Percentiles rank a stretch among this genome's conserved stretches.
These are phyloP conservation scores for Solanum sitiens DNA, from an alignment of 257 asterid species.

Conservation along the genomic window DNA sequence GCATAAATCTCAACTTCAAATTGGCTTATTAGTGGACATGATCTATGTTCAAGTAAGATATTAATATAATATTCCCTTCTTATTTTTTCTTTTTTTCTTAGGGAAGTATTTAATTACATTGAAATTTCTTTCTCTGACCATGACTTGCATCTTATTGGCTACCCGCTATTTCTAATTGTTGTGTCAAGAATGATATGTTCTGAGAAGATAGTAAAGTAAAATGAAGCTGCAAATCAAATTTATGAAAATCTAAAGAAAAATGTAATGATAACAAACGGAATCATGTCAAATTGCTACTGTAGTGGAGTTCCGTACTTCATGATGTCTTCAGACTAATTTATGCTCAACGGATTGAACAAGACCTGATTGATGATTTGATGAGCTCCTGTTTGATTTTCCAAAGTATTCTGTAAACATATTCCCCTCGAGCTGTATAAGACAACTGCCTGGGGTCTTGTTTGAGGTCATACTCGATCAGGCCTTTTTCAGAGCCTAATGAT, in stretches of 20 bases:
- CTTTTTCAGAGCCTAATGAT: not conserved
- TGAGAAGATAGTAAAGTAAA: not conserved
- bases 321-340: not conserved
- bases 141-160: not conserved
- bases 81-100: not conserved
- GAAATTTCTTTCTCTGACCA: not conserved
- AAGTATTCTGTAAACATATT: not conserved
- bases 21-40: slow-evolving; percentile 27
- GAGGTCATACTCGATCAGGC: not conserved
- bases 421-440: not conserved
- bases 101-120: not conserved
- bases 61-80: not conserved
- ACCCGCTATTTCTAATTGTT: not conserved
- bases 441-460: not conserved
- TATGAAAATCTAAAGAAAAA: not conserved
- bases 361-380: too few relatives aligned
- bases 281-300: not conserved
- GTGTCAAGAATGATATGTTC: not conserved
- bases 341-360: not conserved
- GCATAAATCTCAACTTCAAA: slow-evolving; percentile 3
- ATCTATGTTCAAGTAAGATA: slow-evolving; percentile 81
- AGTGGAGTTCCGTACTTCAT: not conserved
- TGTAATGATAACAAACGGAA: not conserved
- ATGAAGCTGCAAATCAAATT: not conserved
- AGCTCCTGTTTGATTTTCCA: not conserved